These are phyloP conservation scores for Meira miltonrushii DNA, from an alignment of 1,284 basidiomycete genomes.

Conservation along the genomic window DNA sequence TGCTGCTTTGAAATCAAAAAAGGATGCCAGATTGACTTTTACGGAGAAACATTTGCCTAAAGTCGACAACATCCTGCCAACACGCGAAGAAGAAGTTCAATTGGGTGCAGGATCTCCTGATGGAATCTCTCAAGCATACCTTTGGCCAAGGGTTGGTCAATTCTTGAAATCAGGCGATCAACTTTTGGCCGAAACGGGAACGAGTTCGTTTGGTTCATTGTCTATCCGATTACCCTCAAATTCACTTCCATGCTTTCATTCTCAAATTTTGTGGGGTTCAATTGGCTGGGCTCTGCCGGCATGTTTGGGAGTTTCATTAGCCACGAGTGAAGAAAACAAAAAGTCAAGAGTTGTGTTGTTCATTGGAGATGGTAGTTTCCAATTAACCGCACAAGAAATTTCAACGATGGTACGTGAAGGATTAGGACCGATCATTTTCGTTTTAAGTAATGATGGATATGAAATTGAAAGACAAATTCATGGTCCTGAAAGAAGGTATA, in stretches of 20 bases:
- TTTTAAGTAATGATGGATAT: constrained; percentile 77
- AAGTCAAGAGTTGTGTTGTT: constrained; percentile 69
- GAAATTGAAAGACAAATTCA: constrained; percentile 74
- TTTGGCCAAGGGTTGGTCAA: constrained; percentile 76
- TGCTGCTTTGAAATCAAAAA: constrained; percentile 16
- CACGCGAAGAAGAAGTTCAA: constrained; percentile 15
- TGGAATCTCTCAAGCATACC: constrained; percentile 52
- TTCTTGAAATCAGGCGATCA: constrained; percentile 64
- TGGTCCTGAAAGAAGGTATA: constrained; percentile 58
- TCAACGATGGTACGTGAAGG: constrained; percentile 69
- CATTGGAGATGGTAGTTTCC: constrained; percentile 63
- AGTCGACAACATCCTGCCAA: constrained; percentile 22
- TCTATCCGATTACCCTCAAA: constrained; percentile 23
- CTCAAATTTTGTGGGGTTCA: constrained; percentile 69
- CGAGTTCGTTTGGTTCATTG: constrained; percentile 27
- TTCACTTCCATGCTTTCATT: constrained; percentile 40
- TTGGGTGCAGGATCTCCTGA: neutral
- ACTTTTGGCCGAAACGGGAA: constrained; percentile 46
- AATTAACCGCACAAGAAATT: constrained; percentile 59
- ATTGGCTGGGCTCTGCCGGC: constrained; percentile 80
- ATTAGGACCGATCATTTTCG: constrained; percentile 72
- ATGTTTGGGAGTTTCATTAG: constrained; percentile 67
- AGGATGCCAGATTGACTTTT: constrained; percentile 10
- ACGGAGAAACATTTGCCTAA: constrained; percentile 20
- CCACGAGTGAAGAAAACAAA: constrained; percentile 62